Base-by-base conservation (phyloP, 2,329 filamentous ascomycete species). In the Sclerotinia borealis region DNA sequence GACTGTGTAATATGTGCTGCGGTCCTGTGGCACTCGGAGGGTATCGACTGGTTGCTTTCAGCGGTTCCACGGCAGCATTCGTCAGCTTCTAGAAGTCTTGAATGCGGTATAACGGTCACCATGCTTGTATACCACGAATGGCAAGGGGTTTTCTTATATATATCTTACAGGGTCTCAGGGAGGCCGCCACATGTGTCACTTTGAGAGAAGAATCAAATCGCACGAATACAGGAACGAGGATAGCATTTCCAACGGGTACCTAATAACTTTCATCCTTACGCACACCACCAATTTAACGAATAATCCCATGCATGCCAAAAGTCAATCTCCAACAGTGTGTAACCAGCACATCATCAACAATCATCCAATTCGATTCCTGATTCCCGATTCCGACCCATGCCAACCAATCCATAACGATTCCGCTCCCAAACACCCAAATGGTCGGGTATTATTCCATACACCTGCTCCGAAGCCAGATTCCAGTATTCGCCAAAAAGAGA, bases 21-120 rank as follows among this genome's bases (percentile, higher is more conserved):
- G 13, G 25, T 22, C n/a, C 13, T 47, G 54, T 39, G 19, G 37
- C 29, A 36, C 29, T 22, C 39, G 54, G 39, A 34, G 6, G 54
- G 10, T 19, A 47, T 45, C 54, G 34, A 29, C 34, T 61, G 48
- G 39, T 48, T 54, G n/a, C 11, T 17, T 51, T 22, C 5, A 11
- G 13, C 4, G 48, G 48, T 55, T 55, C 19, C 50, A 55, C 22
- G 37, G 39, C 59, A 54, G 47, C 37, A 31, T 55, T 61, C 49
- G 29, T 47, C 39, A 41, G 49, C 27, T 36, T 61, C 59, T 34
- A 55, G 59, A 61, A 61, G 52, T 31, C 39, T 34, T 34, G 52
- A 39, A 56, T 56, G 27, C 13, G 13, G 34, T 45, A 19, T 22
- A 45, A 55, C 27, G 15, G 27, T 31, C 39, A 45, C n/a, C 22